Base-by-base conservation (phyloP, 441 rosid genomes). In the Viola pubescens region DNA sequence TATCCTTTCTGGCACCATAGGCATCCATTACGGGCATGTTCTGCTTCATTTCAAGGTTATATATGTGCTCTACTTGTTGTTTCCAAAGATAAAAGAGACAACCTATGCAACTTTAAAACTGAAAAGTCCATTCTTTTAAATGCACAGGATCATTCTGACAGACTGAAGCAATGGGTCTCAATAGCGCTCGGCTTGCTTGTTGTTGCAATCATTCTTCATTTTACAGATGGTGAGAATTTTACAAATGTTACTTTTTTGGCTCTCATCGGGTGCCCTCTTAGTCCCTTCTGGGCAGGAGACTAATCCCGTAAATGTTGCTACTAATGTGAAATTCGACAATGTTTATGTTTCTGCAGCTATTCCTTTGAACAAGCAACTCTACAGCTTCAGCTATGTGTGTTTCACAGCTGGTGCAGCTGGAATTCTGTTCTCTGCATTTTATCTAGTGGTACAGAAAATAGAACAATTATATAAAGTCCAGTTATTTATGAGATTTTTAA, bases 281-380 rank as follows among this genome's bases (percentile, higher is more conserved):
- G 34, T 26, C 34, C 34, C 34, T 26, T 26, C 34, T 2, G 34
- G 34, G 34, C 34, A 26, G 34, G 34, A 26, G 34, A 26, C 3
- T 26, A 26, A 26, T 26, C 34, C 34, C 34, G 3, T 26, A 26
- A 45, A 56, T 9, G n/a, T 13, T 5, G 39, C 40, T 3, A 7
- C 1, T 2, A 42, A 41, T 10, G 12, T n/a, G 37, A 52, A 1
- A 0, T 42, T 9, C 14, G 1, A 0, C 4, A n/a, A 12, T 10
- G 1, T 37, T 48, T 59, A 43, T 49, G 65, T 4, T 6, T 52
- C 52, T 72, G 59, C 82, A 85, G 92, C 85, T 14, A 83, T 83
- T 76, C 92, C 92, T n/a, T 76, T 85, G 59, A 86, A 86, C 81
- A 83, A 86, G 61, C 92, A 86, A 65, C 85, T 83, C 6, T 83